Conservation (phyloP, 495 filamentous ascomycete genomes). For the Tuber brumale region DNA sequence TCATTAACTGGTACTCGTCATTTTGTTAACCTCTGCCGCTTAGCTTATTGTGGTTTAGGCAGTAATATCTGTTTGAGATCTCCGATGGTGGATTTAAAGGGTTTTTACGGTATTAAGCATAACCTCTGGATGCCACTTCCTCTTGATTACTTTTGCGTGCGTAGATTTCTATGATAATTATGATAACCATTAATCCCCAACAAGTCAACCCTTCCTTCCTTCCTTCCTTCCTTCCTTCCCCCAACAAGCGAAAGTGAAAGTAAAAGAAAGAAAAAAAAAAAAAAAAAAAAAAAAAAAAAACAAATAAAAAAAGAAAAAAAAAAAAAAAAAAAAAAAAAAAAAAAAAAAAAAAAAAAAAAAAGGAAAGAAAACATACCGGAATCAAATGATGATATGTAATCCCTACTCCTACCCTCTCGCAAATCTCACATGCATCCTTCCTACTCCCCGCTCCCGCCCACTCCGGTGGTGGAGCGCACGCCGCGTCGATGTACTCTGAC, state of each 20-base stretch:
- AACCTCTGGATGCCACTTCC: constrained; percentile 73
- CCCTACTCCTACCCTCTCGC: constrained; percentile 61
- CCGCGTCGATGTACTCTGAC: constrained; percentile 52
- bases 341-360: too few species aligned
- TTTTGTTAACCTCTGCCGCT: too few species aligned
- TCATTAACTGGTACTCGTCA: too few species aligned
- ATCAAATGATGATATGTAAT: constrained; percentile 82
- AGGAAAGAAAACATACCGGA: constrained; percentile 52
- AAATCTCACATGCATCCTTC: constrained; percentile 63
- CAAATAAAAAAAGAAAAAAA: too few species aligned
- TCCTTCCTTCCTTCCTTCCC: too few species aligned
- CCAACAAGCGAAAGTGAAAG: neutral
- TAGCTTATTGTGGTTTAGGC: too few species aligned
- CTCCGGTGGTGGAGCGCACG: constrained; percentile 55
- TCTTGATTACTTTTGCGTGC: constrained; percentile 70
- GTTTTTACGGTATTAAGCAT: too few species aligned
- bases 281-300: constrained; percentile 47
- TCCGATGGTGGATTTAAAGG: too few species aligned
- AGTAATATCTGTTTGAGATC: too few species aligned
- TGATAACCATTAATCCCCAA: constrained; percentile 4
- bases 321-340: too few species aligned
- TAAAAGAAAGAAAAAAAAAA: constrained; percentile 43
- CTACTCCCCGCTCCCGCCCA: constrained; percentile 49
- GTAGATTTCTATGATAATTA: constrained; percentile 29
- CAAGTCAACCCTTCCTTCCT: neutral